Conservation (phyloP, 1,284 basidiomycete genomes). For the Papiliotrema nemorosa region DNA sequence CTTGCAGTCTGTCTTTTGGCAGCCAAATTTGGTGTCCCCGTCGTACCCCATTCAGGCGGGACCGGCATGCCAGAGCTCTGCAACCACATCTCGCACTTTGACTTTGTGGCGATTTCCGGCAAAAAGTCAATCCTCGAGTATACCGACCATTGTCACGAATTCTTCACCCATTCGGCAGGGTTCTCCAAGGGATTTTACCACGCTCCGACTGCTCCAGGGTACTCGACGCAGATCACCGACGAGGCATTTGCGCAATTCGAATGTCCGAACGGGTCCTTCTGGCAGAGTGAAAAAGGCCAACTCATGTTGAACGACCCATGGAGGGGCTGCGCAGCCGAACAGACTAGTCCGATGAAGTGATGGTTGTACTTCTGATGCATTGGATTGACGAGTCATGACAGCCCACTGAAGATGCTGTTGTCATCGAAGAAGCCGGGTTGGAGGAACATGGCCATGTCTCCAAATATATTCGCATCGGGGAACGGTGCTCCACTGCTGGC, state of each 20-base stretch:
- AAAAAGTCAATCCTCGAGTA: slow-evolving; percentile 50
- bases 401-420: slow-evolving; percentile 5
- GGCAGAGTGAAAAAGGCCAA: slow-evolving; percentile 24
- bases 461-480: slow-evolving; percentile 9
- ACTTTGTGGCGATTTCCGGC: slow-evolving; percentile 83
- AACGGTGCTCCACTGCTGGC: too few relatives aligned
- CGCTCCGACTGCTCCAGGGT: slow-evolving; percentile 18
- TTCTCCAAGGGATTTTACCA: slow-evolving; percentile 17
- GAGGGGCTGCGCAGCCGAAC: slow-evolving; percentile 22
- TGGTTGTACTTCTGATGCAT: neutral
- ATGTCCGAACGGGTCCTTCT: slow-evolving; percentile 19
- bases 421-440: slow-evolving; percentile 16
- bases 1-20: slow-evolving; percentile 84
- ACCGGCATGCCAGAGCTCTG: slow-evolving; percentile 15
- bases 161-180: slow-evolving; percentile 17
- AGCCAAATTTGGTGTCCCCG: slow-evolving; percentile 74
- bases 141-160: slow-evolving; percentile 22
- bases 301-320: slow-evolving; percentile 21
- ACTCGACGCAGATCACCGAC: slow-evolving; percentile 19
- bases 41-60: slow-evolving; percentile 82
- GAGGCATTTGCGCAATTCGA: slow-evolving; percentile 21
- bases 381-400: neutral
- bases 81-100: slow-evolving; percentile 59
- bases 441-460: slow-evolving; percentile 16
- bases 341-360: slow-evolving; percentile 25